These are phyloP conservation scores for Periconia sp. DNA, from an alignment of 2,329 filamentous ascomycete species.

Conservation along the genomic window DNA sequence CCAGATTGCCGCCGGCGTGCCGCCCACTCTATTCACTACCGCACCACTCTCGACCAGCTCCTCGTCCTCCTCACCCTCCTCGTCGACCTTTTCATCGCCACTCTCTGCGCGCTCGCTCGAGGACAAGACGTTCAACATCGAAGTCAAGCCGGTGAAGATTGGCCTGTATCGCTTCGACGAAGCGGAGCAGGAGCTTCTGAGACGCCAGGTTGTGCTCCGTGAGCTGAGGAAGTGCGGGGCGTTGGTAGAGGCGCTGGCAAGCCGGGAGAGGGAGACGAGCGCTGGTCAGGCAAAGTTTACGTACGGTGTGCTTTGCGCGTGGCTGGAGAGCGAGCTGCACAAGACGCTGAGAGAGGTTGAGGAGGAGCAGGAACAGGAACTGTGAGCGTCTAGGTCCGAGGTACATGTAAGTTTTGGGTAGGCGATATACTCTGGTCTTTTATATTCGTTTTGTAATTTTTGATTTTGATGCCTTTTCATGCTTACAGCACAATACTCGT, in stretches of 20 bases:
- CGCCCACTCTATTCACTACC: conserved; percentile 17
- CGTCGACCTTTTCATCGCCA: conserved; percentile 24
- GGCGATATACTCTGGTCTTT: no score
- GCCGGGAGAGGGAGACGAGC: conserved; percentile 27
- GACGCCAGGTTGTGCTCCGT: conserved; percentile 31
- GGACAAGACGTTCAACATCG: conserved; percentile 25
- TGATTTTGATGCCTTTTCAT: no score
- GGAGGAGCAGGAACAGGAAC: conserved; percentile 16
- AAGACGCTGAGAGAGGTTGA: conserved; percentile 35
- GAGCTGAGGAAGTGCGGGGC: conserved; percentile 37
- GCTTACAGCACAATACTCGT: no score
- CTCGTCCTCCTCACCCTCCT: conserved; percentile 20
- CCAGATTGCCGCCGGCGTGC: conserved; percentile 34
- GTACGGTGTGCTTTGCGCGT: conserved; percentile 39
- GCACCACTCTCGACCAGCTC: conserved; percentile 18
- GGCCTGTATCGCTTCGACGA: conserved; percentile 35
- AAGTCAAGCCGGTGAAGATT: conserved; percentile 32
- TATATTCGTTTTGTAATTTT: no score
- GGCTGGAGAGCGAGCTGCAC: conserved; percentile 39
- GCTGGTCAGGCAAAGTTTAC: conserved; percentile 34
- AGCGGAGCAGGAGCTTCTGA: conserved; percentile 30
- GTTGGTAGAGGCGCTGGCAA: conserved; percentile 36
- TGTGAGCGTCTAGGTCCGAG: no score
- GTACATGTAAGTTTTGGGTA: no score
- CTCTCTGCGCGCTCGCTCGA: conserved; percentile 22